phyloP scores from a whole-genome alignment of 139 green algal species.

The Desmodesmus armatus region DNA sequence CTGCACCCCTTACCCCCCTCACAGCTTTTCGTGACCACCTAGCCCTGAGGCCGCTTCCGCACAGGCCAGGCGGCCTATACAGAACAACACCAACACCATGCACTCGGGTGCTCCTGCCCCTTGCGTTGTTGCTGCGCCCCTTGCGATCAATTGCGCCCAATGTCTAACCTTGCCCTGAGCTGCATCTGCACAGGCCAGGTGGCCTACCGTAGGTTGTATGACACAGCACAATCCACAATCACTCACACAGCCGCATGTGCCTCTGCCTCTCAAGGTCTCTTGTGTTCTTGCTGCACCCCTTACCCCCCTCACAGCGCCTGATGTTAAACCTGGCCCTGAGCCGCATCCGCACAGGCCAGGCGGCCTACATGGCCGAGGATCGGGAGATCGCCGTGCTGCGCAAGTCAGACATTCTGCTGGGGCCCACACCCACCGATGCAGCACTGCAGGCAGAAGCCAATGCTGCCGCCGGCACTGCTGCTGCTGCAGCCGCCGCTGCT shows the following conservation, averaged over 20 bases:
- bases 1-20: background rate
- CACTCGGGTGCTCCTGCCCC: too few relatives aligned
- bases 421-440: background rate
- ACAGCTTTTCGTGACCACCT: conserved; percentile 8
- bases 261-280: too few relatives aligned
- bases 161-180: conserved; percentile 18
- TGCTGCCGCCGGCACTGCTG: background rate
- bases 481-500: background rate
- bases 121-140: too few relatives aligned
- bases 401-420: conserved; percentile 25
- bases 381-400: conserved; percentile 2
- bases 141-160: background rate
- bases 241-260: too few relatives aligned
- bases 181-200: conserved; percentile 9
- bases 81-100: too few relatives aligned
- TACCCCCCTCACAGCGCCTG: background rate
- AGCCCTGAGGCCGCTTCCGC: background rate
- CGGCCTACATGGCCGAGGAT: conserved; percentile 4
- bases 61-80: background rate
- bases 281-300: too few relatives aligned
- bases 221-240: too few relatives aligned
- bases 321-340: conserved; percentile 17
- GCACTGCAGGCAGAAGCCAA: background rate
- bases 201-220: too few relatives aligned
- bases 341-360: background rate